phyloP scores from a whole-genome alignment of 2,329 filamentous ascomycete species.

The Reticulascus tulasneorum region DNA sequence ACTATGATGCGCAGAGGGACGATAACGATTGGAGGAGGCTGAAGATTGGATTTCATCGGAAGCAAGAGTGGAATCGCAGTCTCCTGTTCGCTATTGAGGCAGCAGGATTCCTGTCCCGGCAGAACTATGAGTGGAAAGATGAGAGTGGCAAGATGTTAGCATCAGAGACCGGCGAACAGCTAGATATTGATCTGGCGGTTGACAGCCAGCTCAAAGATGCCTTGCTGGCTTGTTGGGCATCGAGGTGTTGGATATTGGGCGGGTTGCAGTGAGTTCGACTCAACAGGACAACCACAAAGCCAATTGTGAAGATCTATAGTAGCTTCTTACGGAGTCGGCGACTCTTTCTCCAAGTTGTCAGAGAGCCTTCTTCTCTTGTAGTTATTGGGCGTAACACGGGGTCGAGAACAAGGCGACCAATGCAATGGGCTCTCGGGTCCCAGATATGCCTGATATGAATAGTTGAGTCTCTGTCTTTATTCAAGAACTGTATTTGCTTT shows the following conservation, averaged over 20 bases:
- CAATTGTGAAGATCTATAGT: too few relatives aligned
- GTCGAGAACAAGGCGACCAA: too few relatives aligned
- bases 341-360: too few relatives aligned
- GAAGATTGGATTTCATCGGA: conserved; percentile 2
- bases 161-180: not conserved
- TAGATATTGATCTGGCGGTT: not conserved
- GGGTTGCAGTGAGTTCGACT: too few relatives aligned
- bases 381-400: too few relatives aligned
- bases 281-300: too few relatives aligned
- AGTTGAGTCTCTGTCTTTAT: too few relatives aligned
- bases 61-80: conserved; percentile 3
- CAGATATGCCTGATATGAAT: too few relatives aligned
- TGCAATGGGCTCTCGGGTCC: too few relatives aligned
- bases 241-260: conserved; percentile 1
- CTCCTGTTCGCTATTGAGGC: conserved; percentile 3
- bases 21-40: conserved; percentile 3
- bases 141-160: conserved; percentile 2
- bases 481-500: too few relatives aligned
- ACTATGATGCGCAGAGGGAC: not conserved
- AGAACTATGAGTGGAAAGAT: conserved; percentile 2
- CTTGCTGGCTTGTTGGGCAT: conserved; percentile 5
- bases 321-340: too few relatives aligned
- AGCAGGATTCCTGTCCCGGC: not conserved
- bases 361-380: too few relatives aligned
- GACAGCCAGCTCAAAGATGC: conserved; percentile 1